These are phyloP conservation scores for Kwoniella dendrophila DNA, from an alignment of 768 basidiomycete genomes.

Conservation along the genomic window DNA sequence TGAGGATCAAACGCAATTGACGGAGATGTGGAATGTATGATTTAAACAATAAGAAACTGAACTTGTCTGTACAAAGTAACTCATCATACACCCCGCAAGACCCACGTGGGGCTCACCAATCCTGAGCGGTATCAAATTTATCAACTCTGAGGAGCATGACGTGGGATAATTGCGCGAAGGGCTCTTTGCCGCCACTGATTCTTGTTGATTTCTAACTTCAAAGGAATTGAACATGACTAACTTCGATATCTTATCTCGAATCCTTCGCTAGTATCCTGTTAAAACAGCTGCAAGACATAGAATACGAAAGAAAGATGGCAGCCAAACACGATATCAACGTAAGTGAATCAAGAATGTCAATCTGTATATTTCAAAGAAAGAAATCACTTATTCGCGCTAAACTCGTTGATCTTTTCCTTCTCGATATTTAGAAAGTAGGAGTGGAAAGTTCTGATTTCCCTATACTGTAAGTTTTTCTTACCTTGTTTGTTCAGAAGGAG, in stretches of 20 bases:
- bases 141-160: not conserved
- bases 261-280: not conserved
- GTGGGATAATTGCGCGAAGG: not conserved
- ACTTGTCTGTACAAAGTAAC: no score
- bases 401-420: not conserved
- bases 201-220: not conserved
- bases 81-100: no score
- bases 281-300: no score
- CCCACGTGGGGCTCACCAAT: no score
- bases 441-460: slow-evolving; percentile 55
- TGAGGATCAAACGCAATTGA: no score
- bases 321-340: slow-evolving; percentile 56
- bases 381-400: not conserved
- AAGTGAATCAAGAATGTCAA: slow-evolving; percentile 9
- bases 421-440: slow-evolving; percentile 50
- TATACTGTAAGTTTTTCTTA: slow-evolving; percentile 46
- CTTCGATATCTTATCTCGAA: not conserved
- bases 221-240: not conserved
- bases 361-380: not conserved
- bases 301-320: no score
- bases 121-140: not conserved
- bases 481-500: not conserved
- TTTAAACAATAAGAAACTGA: no score
- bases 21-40: no score
- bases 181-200: not conserved